phyloP scores from a whole-genome alignment of 768 basidiomycete genomes.

The Agaricus bisporus region DNA sequence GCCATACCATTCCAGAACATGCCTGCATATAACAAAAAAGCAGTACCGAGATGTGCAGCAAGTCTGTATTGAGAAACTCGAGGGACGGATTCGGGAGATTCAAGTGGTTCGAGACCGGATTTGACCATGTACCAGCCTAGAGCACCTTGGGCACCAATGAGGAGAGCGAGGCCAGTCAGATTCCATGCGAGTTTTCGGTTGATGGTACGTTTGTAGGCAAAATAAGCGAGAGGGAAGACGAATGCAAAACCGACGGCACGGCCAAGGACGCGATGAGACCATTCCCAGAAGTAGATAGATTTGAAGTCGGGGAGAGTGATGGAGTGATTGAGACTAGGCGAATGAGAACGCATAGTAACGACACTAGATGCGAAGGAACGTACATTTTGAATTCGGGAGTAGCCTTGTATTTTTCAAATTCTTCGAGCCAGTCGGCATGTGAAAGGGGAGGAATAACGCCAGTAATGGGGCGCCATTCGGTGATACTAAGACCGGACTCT shows the following conservation, averaged over 20 bases:
- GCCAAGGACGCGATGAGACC: slow-evolving; percentile 91
- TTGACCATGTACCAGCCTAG: slow-evolving; percentile 99
- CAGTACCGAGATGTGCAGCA: slow-evolving; percentile 90
- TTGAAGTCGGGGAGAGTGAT: slow-evolving; percentile 91
- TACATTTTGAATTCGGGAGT: slow-evolving; percentile 97
- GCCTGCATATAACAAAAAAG: slow-evolving; percentile 87
- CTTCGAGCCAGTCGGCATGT: slow-evolving; percentile 70
- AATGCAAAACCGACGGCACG: slow-evolving; percentile 81
- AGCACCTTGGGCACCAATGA: slow-evolving; percentile 87
- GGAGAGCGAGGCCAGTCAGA: slow-evolving; percentile 64
- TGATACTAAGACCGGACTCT: slow-evolving; percentile 95
- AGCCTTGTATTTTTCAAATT: slow-evolving; percentile 90
- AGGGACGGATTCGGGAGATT: slow-evolving; percentile 79
- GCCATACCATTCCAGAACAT: slow-evolving; percentile 81
- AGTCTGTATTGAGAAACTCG: slow-evolving; percentile 96
- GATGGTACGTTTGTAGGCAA: slow-evolving; percentile 64
- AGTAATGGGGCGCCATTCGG: slow-evolving; percentile 93
- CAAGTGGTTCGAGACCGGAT: slow-evolving; percentile 81
- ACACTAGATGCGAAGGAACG: slow-evolving; percentile 23
- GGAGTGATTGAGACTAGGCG: slow-evolving; percentile 74
- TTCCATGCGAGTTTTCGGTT: slow-evolving; percentile 54
- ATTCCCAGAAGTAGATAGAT: slow-evolving; percentile 97
- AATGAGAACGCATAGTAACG: background rate
- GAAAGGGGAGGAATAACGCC: slow-evolving; percentile 83
- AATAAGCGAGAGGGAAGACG: slow-evolving; percentile 80